These are phyloP conservation scores for Nicotiana obtusifolia DNA, from an alignment of 257 asterid species.

Conservation along the genomic window DNA sequence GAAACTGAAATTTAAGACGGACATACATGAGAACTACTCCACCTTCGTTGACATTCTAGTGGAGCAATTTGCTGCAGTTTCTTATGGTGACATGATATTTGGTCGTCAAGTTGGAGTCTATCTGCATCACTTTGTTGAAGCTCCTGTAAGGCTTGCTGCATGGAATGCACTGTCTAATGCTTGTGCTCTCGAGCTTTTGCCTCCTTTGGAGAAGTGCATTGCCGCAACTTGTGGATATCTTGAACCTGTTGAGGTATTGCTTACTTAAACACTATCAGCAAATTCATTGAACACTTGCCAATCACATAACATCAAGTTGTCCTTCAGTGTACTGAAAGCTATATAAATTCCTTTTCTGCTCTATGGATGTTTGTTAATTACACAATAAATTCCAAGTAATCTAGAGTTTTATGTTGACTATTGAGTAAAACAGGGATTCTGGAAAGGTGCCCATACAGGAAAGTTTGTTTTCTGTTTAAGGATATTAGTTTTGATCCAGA, in stretches of 20 bases:
- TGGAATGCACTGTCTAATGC: slow-evolving; percentile 76
- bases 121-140: slow-evolving; percentile 64
- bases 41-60: slow-evolving; percentile 74
- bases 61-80: slow-evolving; percentile 88
- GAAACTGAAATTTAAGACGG: slow-evolving; percentile 46
- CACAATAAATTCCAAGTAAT: neutral
- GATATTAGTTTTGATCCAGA: neutral
- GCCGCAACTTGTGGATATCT: slow-evolving; percentile 63
- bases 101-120: slow-evolving; percentile 82
- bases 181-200: slow-evolving; percentile 79
- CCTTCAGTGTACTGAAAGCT: neutral
- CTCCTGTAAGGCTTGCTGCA: slow-evolving; percentile 64
- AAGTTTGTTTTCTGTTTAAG: neutral
- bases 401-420: neutral
- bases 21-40: slow-evolving; percentile 65
- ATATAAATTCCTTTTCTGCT: neutral
- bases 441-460: neutral
- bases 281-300: neutral
- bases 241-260: slow-evolving; percentile 80
- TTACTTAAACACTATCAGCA: neutral
- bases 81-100: slow-evolving; percentile 78
- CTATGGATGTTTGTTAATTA: neutral
- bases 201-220: slow-evolving; percentile 57
- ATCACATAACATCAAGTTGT: neutral
- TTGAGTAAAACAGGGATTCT: neutral